Base-by-base conservation (phyloP, 768 basidiomycete species). In the Tulasnella sp. region DNA sequence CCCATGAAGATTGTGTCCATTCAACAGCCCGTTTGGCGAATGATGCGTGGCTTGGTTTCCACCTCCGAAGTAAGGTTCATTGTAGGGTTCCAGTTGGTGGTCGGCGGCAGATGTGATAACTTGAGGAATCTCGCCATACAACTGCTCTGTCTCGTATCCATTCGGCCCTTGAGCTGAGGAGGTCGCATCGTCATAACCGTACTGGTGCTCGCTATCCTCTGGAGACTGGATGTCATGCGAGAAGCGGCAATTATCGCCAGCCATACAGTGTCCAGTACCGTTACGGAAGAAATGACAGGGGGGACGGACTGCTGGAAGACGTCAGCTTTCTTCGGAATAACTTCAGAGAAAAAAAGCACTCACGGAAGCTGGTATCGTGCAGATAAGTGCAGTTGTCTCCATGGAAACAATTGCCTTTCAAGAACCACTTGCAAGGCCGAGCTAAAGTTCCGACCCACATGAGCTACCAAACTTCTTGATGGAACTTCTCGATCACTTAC, bases 341-440 rank as follows among this genome's bases (percentile, higher is more conserved):
- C 4, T 47, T 36, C 41, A 2, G 1, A 29, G 35, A 12, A 22
- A 22, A 34, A 40, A 2, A 69, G 1, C 16, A 65, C 62, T 63
- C 35, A 71, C 70, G n/a, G 62, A 17, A 64, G 39, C 8, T 37
- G 17, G 32, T 29, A 44, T 67, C 42, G 35, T 72, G 72, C 26
- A 42, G 47, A 37, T 67, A 72, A n/a, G 63, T 72, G 65, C 72
- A 72, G 9, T 66, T 41, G 37, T 72, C 72, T 11, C 72, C 72
- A 22, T 67, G 72, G 63, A 72, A 66, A 29, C 72, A 72, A 22
- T 72, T 72, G 22, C 72, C 72, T 44, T 67, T 67, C 26, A 72
- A n/a, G 34, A 34, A 72, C 72, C 72, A 72, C 41, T 67, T 66
- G 44, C 72, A 72, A 26, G 66, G 71, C 12, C 71, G 71, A 11